Percentiles rank a stretch among this genome's conserved stretches.
phyloP scores from a whole-genome alignment of 257 asterid species.

The Thymus quinquecostatus region DNA sequence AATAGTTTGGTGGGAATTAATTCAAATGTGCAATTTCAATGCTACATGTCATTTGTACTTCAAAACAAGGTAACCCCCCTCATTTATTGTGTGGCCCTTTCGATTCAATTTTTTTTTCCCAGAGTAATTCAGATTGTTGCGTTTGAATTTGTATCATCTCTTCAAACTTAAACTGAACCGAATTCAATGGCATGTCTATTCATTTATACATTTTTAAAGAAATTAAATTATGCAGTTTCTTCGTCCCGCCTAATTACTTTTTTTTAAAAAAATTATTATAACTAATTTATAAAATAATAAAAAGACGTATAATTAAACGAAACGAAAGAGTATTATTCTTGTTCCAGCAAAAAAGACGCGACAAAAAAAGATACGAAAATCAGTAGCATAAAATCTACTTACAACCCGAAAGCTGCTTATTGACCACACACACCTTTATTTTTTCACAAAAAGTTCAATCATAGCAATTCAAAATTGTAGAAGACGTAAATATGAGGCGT shows the following conservation, averaged over 20 bases:
- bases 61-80: slow-evolving; percentile 22
- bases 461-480: neutral
- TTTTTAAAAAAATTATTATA: no score
- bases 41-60: slow-evolving; percentile 16
- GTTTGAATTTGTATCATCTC: no score
- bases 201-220: no score
- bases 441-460: neutral
- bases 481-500: neutral
- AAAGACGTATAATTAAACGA: no score
- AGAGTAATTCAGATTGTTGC: no score
- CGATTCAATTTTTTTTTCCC: no score
- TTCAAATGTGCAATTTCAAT: slow-evolving; percentile 19
- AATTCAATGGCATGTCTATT: no score
- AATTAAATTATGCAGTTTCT: no score
- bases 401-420: slow-evolving; percentile 10
- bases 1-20: slow-evolving; percentile 13
- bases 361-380: slow-evolving; percentile 24
- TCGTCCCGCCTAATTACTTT: no score
- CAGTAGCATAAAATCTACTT: slow-evolving; percentile 2
- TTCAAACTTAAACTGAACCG: no score
- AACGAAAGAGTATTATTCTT: neutral
- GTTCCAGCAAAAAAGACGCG: slow-evolving; percentile 12
- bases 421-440: neutral
- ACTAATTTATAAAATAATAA: neutral
- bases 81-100: slow-evolving; percentile 22